Evolutionary conservation across 148 eudicot genomes (phyloP).

Genomic region (Silene latifolia): DNA sequence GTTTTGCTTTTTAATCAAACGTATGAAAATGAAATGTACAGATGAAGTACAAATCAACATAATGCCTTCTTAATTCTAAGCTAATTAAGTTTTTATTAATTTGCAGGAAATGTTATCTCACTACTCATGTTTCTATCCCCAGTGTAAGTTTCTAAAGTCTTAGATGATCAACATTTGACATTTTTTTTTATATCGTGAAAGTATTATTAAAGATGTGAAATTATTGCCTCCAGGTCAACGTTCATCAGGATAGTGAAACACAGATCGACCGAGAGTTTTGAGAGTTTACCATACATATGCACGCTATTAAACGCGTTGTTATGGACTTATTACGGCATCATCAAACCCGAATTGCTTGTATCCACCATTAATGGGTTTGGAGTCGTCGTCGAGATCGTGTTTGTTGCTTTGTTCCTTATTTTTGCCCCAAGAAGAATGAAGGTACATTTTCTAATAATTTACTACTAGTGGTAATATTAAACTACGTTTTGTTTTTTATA

Average conservation of each 20-base stretch:
- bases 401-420: slow-evolving; percentile 38
- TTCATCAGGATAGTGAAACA: slow-evolving; percentile 42
- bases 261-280: slow-evolving; percentile 44
- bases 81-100: too few relatives aligned
- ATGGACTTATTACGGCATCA: slow-evolving; percentile 58
- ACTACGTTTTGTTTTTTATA: neutral
- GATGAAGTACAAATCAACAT: too few relatives aligned
- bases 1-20: too few relatives aligned
- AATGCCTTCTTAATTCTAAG: too few relatives aligned
- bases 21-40: too few relatives aligned
- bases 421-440: slow-evolving; percentile 36
- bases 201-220: neutral
- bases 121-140: slow-evolving; percentile 34
- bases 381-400: slow-evolving; percentile 30
- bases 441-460: slow-evolving; percentile 22
- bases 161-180: too few relatives aligned
- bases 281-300: slow-evolving; percentile 60
- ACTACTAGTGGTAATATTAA: neutral
- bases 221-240: slow-evolving; percentile 36
- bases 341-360: slow-evolving; percentile 41
- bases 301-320: slow-evolving; percentile 41
- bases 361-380: slow-evolving; percentile 63
- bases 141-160: slow-evolving; percentile 18
- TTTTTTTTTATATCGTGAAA: too few relatives aligned
- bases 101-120: slow-evolving; percentile 28